These are phyloP conservation scores for Hymenoscyphus fructigenus DNA, from an alignment of 2,329 filamentous ascomycete genomes.

Conservation along the genomic window DNA sequence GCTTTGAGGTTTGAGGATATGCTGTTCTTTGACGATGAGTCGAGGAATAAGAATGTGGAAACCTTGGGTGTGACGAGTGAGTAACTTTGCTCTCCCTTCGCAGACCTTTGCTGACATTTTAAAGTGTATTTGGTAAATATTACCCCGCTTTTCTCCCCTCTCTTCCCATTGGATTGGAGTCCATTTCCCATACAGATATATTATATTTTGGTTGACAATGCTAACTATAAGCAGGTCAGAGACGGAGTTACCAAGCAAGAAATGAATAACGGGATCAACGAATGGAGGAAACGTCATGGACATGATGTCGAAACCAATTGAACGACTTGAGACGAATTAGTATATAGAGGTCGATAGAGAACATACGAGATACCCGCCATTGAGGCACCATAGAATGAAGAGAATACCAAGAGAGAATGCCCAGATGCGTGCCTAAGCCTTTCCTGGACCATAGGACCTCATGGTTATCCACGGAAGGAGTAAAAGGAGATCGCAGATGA, in stretches of 20 bases:
- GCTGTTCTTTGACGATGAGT: conserved; percentile 95
- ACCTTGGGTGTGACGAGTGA: conserved; percentile 56
- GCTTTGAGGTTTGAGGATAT: conserved; percentile 77
- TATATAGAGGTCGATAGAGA: background rate
- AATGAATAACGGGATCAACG: conserved; percentile 74
- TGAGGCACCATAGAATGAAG: no score
- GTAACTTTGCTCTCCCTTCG: background rate
- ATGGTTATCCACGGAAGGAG: no score
- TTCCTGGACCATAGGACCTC: no score
- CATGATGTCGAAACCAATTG: conserved; percentile 15
- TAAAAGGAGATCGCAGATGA: no score
- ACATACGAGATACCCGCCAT: background rate
- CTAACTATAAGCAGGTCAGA: conserved; percentile 28
- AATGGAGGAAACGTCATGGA: conserved; percentile 69
- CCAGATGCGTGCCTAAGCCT: no score
- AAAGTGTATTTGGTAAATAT: conserved; percentile 73
- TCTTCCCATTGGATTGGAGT: no score
- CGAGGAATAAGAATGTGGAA: conserved; percentile 79
- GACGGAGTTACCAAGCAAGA: conserved; percentile 77
- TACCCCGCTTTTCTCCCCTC: no score
- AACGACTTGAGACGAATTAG: background rate
- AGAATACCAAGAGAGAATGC: no score
- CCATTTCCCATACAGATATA: no score
- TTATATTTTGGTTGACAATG: background rate
- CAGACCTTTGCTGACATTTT: conserved; percentile 38